Conservation (phyloP, 2,329 filamentous ascomycete genomes). For the Pestalotiopsis sp. region DNA sequence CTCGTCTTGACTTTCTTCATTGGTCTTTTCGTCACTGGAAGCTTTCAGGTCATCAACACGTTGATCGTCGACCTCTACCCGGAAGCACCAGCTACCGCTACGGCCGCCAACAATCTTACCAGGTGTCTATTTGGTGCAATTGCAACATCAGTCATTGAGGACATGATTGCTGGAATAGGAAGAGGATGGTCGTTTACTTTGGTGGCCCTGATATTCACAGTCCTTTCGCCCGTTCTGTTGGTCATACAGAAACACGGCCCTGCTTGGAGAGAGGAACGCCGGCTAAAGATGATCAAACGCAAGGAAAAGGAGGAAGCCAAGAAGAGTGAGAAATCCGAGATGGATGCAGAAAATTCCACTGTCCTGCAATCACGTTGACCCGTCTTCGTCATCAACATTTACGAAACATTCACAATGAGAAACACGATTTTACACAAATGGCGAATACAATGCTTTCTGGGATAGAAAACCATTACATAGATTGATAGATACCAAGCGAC, state of each 20-base stretch:
- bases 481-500: not conserved
- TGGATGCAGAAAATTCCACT: not conserved
- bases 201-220: conserved; percentile 52
- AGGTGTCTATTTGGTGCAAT: conserved; percentile 64
- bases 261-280: conserved; percentile 53
- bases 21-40: conserved; percentile 60
- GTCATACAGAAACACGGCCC: conserved; percentile 52
- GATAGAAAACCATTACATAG: not conserved
- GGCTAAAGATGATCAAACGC: conserved; percentile 38
- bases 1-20: conserved; percentile 60
- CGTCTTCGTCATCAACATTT: not conserved
- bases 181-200: conserved; percentile 66
- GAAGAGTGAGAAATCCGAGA: conserved; percentile 22
- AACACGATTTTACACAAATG: not conserved
- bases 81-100: conserved; percentile 61
- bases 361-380: not conserved
- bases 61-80: conserved; percentile 67
- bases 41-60: conserved; percentile 66
- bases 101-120: conserved; percentile 66
- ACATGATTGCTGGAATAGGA: conserved; percentile 60
- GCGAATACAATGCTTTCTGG: not conserved
- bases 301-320: conserved; percentile 33
- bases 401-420: not conserved
- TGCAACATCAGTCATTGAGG: conserved; percentile 60
- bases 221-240: conserved; percentile 51